A percentile compares a stretch with the other conserved stretches of the same genome.
phyloP scores from a whole-genome alignment of 2,329 filamentous ascomycete species.

The Escovopsis sp. region DNA sequence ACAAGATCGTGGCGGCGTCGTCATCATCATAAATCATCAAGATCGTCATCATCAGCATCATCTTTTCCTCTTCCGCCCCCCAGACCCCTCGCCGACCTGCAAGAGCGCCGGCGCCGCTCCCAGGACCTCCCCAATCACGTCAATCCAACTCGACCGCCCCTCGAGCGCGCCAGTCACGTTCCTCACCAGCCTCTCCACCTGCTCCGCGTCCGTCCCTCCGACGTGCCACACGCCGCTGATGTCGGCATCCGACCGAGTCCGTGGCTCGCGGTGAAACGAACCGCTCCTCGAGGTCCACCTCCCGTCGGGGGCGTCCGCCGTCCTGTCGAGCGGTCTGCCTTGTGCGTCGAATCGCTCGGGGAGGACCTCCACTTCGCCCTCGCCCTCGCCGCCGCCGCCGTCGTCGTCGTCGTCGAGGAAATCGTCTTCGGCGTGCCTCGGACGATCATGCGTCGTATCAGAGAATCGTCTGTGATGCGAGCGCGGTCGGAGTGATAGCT shows the following conservation, averaged over 20 bases:
- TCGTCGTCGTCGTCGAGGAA: slow-evolving; percentile 1
- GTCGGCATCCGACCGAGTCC: slow-evolving; percentile 18
- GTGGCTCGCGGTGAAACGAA: slow-evolving; percentile 26
- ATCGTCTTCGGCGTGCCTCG: slow-evolving; percentile 3
- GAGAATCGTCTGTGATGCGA: slow-evolving; percentile 16
- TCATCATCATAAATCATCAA: neutral
- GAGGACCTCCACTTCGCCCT: slow-evolving; percentile 24
- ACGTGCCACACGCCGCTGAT: slow-evolving; percentile 30
- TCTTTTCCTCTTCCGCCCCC: neutral
- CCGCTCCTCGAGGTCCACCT: slow-evolving; percentile 24
- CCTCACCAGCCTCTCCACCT: slow-evolving; percentile 23
- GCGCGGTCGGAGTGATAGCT: slow-evolving; percentile 8
- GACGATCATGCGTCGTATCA: slow-evolving; percentile 20
- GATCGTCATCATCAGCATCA: neutral
- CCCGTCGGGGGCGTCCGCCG: slow-evolving; percentile 2
- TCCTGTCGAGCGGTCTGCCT: slow-evolving; percentile 24
- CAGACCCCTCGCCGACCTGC: neutral
- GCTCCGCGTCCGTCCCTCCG: slow-evolving; percentile 26
- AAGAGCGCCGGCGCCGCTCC: slow-evolving; percentile 1
- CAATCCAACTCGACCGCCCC: slow-evolving; percentile 12
- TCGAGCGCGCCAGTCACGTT: slow-evolving; percentile 17
- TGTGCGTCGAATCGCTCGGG: slow-evolving; percentile 33
- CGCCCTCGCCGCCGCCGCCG: slow-evolving; percentile 11
- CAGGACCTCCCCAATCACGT: slow-evolving; percentile 12
- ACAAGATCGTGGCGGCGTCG: neutral